Base-by-base conservation (phyloP, 108 stramenopile species). In the Conticribra guillardii region DNA sequence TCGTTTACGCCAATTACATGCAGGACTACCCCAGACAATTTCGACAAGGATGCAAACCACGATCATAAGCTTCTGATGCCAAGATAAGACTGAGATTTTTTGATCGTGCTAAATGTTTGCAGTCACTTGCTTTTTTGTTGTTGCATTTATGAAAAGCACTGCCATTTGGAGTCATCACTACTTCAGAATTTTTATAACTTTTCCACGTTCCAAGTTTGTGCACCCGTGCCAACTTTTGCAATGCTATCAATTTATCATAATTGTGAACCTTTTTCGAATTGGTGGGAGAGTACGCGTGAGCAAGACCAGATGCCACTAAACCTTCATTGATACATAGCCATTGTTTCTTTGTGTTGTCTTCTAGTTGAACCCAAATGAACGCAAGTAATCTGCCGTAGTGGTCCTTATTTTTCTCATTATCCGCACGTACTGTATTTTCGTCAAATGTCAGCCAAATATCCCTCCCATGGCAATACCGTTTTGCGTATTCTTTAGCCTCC, bases 291-390 rank as follows among this genome's bases (percentile, higher is more conserved):
- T 92, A 92, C 2, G 69, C 77, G 45, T 37, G 59, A 1, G 91
- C 88, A 24, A 84, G 76, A 21, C 91, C 91, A 27, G 71, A 55
- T 21, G 82, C 79, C 22, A 92, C 79, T n/a, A 92, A 44, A 9
- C 88, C 91, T 61, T 92, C 91, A 74, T 92, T 92, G 65, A 92
- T 65, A 60, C 88, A 89, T 2, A 92, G 68, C 72, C 78, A 92
- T 75, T 76, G 74, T 17, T 62, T 62, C 27, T 4, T 50, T 49
- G 49, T 32, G 19, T 74, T 66, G 33, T 51, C 55, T 47, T 41
- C 54, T 29, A 77, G 15, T 33, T 53, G 48, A 8, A 88, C 85
- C 79, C 79, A 92, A 51, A 88, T 66, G 33, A 82, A 82, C 16
- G 82, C 87, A 18, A 92, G 74, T 19, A 88, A 29, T 46, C 88